These are phyloP conservation scores for Teratosphaeriaceae sp. DNA, from an alignment of 2,329 filamentous ascomycete genomes.

Conservation along the genomic window DNA sequence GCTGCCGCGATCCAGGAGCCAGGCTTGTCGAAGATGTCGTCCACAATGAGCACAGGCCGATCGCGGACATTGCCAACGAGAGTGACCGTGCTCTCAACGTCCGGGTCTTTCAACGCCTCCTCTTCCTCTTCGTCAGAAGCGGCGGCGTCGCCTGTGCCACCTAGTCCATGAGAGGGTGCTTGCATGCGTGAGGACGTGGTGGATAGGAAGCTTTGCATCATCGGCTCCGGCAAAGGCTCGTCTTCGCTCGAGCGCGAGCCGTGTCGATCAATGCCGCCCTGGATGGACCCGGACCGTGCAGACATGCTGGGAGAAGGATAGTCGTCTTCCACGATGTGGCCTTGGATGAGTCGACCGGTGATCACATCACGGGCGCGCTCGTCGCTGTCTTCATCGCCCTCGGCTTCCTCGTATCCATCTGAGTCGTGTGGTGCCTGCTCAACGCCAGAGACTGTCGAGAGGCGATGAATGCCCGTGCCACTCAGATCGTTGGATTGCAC, in stretches of 20 bases:
- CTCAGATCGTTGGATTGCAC: neutral
- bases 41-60: constrained; percentile 85
- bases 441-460: constrained; percentile 22
- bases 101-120: constrained; percentile 71
- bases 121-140: constrained; percentile 88
- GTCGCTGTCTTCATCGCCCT: constrained; percentile 29
- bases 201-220: constrained; percentile 77
- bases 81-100: constrained; percentile 90
- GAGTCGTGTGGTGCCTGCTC: constrained; percentile 20
- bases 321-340: constrained; percentile 86
- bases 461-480: constrained; percentile 11
- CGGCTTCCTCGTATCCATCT: constrained; percentile 29
- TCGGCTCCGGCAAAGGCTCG: constrained; percentile 63
- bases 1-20: constrained; percentile 96
- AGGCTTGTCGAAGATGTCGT: constrained; percentile 98
- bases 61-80: constrained; percentile 91
- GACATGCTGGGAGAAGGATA: constrained; percentile 71
- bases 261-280: constrained; percentile 30
- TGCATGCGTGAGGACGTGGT: constrained; percentile 60
- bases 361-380: constrained; percentile 78
- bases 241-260: constrained; percentile 37
- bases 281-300: constrained; percentile 54
- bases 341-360: constrained; percentile 82
- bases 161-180: constrained; percentile 51
- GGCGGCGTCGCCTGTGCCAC: constrained; percentile 77